A percentile compares a stretch with the other conserved stretches of the same genome.
Conservation (phyloP, 352 stramenopile genomes). For the Globisporangium ultimum region DNA sequence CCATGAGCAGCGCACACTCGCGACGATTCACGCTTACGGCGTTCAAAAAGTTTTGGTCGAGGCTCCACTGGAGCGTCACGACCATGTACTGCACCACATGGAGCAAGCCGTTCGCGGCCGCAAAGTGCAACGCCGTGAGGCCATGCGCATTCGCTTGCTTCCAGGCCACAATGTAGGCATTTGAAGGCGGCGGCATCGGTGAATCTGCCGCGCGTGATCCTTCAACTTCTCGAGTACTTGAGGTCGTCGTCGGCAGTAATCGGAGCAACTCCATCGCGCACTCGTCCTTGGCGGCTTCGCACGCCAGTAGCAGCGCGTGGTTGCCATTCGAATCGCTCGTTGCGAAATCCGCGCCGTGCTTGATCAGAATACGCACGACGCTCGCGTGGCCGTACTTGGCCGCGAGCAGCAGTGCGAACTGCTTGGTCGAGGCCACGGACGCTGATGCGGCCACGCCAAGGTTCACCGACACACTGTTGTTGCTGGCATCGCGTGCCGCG, state of each 20-base stretch:
- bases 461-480: constrained; percentile 22
- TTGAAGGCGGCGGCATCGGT: not conserved
- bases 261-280: constrained; percentile 45
- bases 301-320: constrained; percentile 56
- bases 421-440: constrained; percentile 14
- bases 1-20: constrained; percentile 64
- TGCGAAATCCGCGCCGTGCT: constrained; percentile 28
- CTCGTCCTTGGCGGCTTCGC: constrained; percentile 45
- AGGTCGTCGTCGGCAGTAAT: constrained; percentile 3
- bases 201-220: not conserved
- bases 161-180: constrained; percentile 21
- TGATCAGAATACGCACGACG: constrained; percentile 76
- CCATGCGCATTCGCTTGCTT: constrained; percentile 48
- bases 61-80: constrained; percentile 25
- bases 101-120: constrained; percentile 39
- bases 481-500: constrained; percentile 2
- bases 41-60: constrained; percentile 35
- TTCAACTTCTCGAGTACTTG: not conserved
- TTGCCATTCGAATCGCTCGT: constrained; percentile 39
- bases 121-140: constrained; percentile 63
- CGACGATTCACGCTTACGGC: constrained; percentile 38
- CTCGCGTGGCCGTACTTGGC: constrained; percentile 90
- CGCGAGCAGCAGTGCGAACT: constrained; percentile 86
- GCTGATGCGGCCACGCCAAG: constrained; percentile 11
- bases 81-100: constrained; percentile 32